Percentiles rank a stretch among this genome's conserved stretches.
Conservation (phyloP, 441 rosid species). For the Dalechampia spathulata region DNA sequence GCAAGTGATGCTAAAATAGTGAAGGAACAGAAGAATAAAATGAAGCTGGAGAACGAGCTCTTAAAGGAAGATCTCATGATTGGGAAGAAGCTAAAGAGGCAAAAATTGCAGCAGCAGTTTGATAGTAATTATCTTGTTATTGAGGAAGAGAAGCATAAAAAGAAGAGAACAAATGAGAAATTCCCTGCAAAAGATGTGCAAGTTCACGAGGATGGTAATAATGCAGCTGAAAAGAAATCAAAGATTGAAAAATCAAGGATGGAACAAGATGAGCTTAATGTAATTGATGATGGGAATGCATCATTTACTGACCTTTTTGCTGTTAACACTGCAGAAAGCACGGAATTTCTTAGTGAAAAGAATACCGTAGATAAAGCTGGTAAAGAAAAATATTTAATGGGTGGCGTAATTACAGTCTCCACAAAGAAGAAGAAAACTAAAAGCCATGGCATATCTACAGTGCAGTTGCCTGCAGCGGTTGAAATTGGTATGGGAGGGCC, state of each 20-base stretch:
- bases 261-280: constrained; percentile 41
- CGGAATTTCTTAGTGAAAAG: constrained; percentile 14
- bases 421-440: constrained; percentile 41
- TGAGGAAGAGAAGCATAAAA: constrained; percentile 22
- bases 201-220: background rate
- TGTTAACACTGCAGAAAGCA: constrained; percentile 15
- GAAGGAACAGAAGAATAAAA: background rate
- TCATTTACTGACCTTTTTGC: constrained; percentile 55
- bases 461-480: constrained; percentile 23
- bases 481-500: constrained; percentile 81
- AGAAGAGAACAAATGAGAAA: constrained; percentile 19
- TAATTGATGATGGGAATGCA: constrained; percentile 47
- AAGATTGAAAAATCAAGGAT: constrained; percentile 24
- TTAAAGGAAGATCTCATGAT: background rate
- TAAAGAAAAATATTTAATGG: constrained; percentile 17
- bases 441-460: constrained; percentile 16
- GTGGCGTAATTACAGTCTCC: constrained; percentile 25
- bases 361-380: constrained; percentile 16
- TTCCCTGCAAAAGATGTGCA: constrained; percentile 12
- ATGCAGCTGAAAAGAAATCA: constrained; percentile 22
- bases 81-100: constrained; percentile 15
- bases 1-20: background rate
- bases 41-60: background rate
- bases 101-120: constrained; percentile 1
- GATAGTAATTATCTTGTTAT: constrained; percentile 5